Evolutionary conservation across 2,329 filamentous ascomycete genomes (phyloP).

Genomic region (Phialophora macrospora): DNA sequence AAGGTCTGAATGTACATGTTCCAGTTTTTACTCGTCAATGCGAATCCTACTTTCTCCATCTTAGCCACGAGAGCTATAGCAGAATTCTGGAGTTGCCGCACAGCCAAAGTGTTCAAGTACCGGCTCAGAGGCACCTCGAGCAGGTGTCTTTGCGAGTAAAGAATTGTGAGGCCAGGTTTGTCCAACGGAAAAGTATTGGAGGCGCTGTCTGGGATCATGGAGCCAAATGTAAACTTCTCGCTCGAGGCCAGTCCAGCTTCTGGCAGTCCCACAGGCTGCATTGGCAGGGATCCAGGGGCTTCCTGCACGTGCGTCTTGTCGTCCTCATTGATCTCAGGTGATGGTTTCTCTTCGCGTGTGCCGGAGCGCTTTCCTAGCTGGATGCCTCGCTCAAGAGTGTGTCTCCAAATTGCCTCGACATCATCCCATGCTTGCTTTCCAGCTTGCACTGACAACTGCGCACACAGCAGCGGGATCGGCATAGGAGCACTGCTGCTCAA

Average conservation of each 20-base stretch:
- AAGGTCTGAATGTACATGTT: slow-evolving; percentile 75
- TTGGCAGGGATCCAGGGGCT: background rate
- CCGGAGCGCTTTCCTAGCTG: slow-evolving; percentile 13
- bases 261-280: slow-evolving; percentile 1
- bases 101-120: slow-evolving; percentile 59
- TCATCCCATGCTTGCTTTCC: background rate
- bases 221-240: slow-evolving; percentile 19
- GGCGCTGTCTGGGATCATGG: slow-evolving; percentile 21
- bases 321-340: background rate
- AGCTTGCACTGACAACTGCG: background rate
- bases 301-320: background rate
- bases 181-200: slow-evolving; percentile 15
- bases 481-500: slow-evolving; percentile 9
- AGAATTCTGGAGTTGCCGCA: slow-evolving; percentile 59
- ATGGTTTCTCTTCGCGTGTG: background rate
- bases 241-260: slow-evolving; percentile 6
- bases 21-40: slow-evolving; percentile 77
- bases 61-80: slow-evolving; percentile 59
- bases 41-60: slow-evolving; percentile 71
- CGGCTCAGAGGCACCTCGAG: slow-evolving; percentile 56
- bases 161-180: slow-evolving; percentile 35
- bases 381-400: slow-evolving; percentile 26
- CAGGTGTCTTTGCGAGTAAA: slow-evolving; percentile 54
- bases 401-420: slow-evolving; percentile 32
- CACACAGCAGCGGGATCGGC: slow-evolving; percentile 43